Evolutionary conservation across 2,329 filamentous ascomycete genomes (phyloP), one percentile per base, ranked within the genome.

Genomic region (Didymella lethalis): DNA sequence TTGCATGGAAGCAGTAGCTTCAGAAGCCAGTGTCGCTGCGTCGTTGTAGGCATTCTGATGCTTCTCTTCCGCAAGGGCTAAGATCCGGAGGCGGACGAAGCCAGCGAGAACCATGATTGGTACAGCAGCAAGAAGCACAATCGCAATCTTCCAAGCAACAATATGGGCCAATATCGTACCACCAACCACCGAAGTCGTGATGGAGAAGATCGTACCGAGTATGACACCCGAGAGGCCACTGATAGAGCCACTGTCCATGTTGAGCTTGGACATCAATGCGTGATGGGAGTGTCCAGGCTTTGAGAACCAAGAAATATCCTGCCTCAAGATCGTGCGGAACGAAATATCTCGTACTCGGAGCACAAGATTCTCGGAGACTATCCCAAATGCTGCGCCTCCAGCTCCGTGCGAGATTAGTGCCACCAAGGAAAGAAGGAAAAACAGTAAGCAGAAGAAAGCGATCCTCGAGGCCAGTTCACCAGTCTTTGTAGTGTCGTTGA

Each of bases 1-100:
- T 65, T 87, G 86, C 74, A 89, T 88, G 1, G 84, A 85, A 51
- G 85, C 83, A 48, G 89, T 86, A 0, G 88, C 88, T 65, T 92
- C 89, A 6, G 87, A 86, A 1, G 88, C 88, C 50, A 91, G 83
- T 5, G 84, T 82, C 16, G 88, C 85, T 2, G 89, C 87, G 43
- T 83, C 82, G 7, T 85, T 82, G 64, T 89, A 91, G 2, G 89
- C 87, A 25, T 83, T 84, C 40, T 87, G 84, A 64, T 90, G 87
- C 14, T 84, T 83, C 54, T 85, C 82, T 61, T 90, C 86, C 47
- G 88, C 87, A 36, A 83, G 81, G 2, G 85, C 83, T 14, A 84
- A 73, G 4, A 83, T 78, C 5, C 79, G 76, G 11, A 84, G 73
- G 40, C 82, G 76, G 20, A 81, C 67, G 59, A 79, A 83, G 0